Percentiles rank a stretch among this genome's conserved stretches.
Conservation (phyloP, 2,329 filamentous ascomycete genomes). For the Monilinia fructigena region DNA sequence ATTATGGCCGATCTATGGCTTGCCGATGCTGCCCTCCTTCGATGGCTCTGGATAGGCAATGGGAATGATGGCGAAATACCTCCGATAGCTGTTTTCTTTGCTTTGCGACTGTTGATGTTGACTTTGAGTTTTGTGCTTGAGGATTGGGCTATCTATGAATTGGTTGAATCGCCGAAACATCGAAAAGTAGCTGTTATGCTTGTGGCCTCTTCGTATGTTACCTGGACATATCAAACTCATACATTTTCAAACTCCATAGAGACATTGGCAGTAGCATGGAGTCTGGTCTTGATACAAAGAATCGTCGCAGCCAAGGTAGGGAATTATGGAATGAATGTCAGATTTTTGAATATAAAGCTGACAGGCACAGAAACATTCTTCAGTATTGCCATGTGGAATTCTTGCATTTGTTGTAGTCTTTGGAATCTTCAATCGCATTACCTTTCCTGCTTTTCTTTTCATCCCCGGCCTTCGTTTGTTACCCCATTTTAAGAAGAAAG, state of each 20-base stretch:
- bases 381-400: slow-evolving; percentile 70
- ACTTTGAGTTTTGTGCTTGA: slow-evolving; percentile 91
- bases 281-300: slow-evolving; percentile 83
- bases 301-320: slow-evolving; percentile 75
- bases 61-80: slow-evolving; percentile 73
- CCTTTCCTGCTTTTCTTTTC: slow-evolving; percentile 88
- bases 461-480: slow-evolving; percentile 81
- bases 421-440: slow-evolving; percentile 94
- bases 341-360: slow-evolving; percentile 22
- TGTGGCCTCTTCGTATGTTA: slow-evolving; percentile 94
- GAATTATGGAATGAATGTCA: neutral
- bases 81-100: slow-evolving; percentile 86
- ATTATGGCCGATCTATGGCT: slow-evolving; percentile 90
- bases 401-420: slow-evolving; percentile 80
- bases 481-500: slow-evolving; percentile 81
- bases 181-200: slow-evolving; percentile 75
- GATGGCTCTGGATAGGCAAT: slow-evolving; percentile 88
- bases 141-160: slow-evolving; percentile 94
- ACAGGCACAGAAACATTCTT: slow-evolving; percentile 63
- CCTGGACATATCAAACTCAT: slow-evolving; percentile 97
- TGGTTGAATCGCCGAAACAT: slow-evolving; percentile 71
- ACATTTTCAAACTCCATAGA: slow-evolving; percentile 98
- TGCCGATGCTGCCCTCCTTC: slow-evolving; percentile 84
- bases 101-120: slow-evolving; percentile 87
- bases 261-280: slow-evolving; percentile 90